Evolutionary conservation across 2,329 filamentous ascomycete genomes (phyloP).

Genomic region (Aspergillus latus): DNA sequence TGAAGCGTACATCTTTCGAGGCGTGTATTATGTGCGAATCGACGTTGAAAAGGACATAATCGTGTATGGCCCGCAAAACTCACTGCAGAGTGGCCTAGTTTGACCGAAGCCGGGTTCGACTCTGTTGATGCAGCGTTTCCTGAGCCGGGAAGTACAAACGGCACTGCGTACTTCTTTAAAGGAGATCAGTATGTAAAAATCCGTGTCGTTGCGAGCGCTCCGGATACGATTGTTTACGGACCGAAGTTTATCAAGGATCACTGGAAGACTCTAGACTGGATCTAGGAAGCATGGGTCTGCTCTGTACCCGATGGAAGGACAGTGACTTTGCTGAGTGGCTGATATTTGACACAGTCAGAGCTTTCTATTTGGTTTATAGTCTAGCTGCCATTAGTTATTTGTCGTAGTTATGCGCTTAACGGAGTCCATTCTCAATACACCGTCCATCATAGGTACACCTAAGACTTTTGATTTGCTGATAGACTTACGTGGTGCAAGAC

Average conservation of each 20-base stretch:
- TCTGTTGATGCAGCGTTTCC: constrained; percentile 3
- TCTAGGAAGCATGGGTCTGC: not conserved
- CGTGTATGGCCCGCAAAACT: not conserved
- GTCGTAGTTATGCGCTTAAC: too few relatives aligned
- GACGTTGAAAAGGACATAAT: not conserved
- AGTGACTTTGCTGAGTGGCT: too few relatives aligned
- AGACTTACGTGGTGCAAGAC: too few relatives aligned
- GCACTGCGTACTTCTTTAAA: not conserved
- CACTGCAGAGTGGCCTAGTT: not conserved
- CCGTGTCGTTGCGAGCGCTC: not conserved
- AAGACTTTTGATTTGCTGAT: too few relatives aligned
- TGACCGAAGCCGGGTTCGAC: constrained; percentile 4
- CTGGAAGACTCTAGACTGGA: constrained; percentile 9
- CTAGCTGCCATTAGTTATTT: too few relatives aligned
- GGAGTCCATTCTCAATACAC: too few relatives aligned
- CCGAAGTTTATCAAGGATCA: constrained; percentile 1
- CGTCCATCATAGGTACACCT: too few relatives aligned
- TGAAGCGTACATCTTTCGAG: constrained; percentile 8
- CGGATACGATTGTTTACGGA: not conserved
- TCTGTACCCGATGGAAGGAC: not conserved
- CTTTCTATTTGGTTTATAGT: too few relatives aligned
- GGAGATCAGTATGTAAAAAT: constrained; percentile 5
- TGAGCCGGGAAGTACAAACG: not conserved
- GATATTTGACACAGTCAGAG: too few relatives aligned
- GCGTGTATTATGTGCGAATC: constrained; percentile 1